A percentile compares a stretch with the other conserved stretches of the same genome.
Conservation (phyloP, 73 alveolate species). For the Symbiodinium pilosum region DNA sequence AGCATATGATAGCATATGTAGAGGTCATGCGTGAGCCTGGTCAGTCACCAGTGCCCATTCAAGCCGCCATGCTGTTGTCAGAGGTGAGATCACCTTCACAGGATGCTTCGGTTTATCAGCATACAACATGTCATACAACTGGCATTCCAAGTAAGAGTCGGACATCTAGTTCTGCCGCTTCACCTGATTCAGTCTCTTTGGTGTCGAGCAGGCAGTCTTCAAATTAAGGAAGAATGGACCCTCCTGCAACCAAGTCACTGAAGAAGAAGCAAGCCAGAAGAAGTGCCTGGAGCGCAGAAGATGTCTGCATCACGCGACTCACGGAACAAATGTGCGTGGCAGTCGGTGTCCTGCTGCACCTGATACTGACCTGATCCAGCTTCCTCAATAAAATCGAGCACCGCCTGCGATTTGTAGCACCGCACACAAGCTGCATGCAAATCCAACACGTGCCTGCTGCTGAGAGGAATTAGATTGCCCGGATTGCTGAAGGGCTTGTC, state of each 20-base stretch:
- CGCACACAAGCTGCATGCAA: background rate
- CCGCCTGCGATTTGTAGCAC: constrained; percentile 12
- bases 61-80: constrained; percentile 87
- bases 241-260: constrained; percentile 27
- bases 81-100: constrained; percentile 45
- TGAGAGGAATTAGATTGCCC: background rate
- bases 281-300: constrained; percentile 12
- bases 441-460: background rate
- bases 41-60: constrained; percentile 87
- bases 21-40: too few species aligned
- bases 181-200: constrained; percentile 37
- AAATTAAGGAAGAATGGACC: background rate
- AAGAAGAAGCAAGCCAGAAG: constrained; percentile 58
- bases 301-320: too few species aligned
- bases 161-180: constrained; percentile 76
- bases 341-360: constrained; percentile 41
- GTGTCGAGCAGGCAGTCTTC: background rate
- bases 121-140: background rate
- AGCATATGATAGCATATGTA: too few species aligned
- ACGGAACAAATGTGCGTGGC: too few species aligned
- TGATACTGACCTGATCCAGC: constrained; percentile 69
- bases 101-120: background rate
- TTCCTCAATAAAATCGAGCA: constrained; percentile 56
- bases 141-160: background rate
- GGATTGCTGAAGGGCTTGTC: too few species aligned